Percentiles rank a stretch among this genome's conserved stretches.
Conservation (phyloP, 139 green algal genomes). For the Haematococcus lacustris region DNA sequence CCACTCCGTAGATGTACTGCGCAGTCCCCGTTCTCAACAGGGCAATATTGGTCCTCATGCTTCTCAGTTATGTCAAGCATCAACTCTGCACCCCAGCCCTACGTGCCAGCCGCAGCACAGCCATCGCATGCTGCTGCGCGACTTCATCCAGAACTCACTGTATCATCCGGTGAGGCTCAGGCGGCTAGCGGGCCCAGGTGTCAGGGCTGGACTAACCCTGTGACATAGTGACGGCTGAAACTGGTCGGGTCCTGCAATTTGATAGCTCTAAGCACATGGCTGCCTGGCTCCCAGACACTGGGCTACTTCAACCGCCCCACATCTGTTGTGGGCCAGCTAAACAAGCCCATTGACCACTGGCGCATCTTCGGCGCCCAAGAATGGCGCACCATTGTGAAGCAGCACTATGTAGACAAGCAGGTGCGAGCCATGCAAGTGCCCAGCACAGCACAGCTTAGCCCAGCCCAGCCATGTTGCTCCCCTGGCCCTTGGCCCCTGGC, state of each 20-base stretch:
- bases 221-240: not conserved
- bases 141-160: slow-evolving; percentile 67
- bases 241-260: not conserved
- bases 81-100: no score
- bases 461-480: no score
- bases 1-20: no score
- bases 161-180: slow-evolving; percentile 50
- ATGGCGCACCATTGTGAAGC: slow-evolving; percentile 30
- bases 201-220: not conserved
- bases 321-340: slow-evolving; percentile 29
- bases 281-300: slow-evolving; percentile 11
- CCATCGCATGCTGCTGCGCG: slow-evolving; percentile 38
- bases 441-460: no score
- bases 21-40: no score
- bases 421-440: no score
- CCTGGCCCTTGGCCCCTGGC: no score
- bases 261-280: not conserved
- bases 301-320: slow-evolving; percentile 45
- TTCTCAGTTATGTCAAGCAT: no score
- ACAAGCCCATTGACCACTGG: slow-evolving; percentile 45
- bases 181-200: not conserved
- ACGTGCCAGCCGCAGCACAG: not conserved
- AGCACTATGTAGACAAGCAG: no score
- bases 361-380: slow-evolving; percentile 36
- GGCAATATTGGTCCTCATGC: no score